phyloP scores from a whole-genome alignment of 331 rosid species.

The Ulmus americana region DNA sequence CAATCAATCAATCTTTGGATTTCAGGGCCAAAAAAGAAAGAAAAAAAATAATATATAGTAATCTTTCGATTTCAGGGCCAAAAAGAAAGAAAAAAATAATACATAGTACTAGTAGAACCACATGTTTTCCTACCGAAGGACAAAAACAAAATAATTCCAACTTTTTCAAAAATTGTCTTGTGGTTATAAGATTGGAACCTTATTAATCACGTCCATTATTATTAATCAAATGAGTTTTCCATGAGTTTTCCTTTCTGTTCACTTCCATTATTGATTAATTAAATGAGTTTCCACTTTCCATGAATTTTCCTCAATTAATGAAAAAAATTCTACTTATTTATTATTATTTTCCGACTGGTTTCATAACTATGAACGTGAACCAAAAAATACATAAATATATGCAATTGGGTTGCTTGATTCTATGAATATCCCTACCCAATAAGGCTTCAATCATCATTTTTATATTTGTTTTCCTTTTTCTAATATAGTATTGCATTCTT shows the following conservation, averaged over 20 bases:
- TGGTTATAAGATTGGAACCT: conserved; percentile 8
- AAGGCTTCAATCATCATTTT: background rate
- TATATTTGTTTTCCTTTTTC: background rate
- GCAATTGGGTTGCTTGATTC: conserved; percentile 1
- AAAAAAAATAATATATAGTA: background rate
- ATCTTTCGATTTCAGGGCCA: background rate
- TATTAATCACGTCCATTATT: background rate
- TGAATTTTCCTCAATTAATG: background rate
- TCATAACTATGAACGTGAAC: conserved; percentile 7
- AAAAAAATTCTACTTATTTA: too few species aligned
- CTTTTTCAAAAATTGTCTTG: background rate
- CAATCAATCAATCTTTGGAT: background rate
- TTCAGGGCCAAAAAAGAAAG: background rate
- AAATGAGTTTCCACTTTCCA: conserved; percentile 1
- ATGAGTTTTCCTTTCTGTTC: background rate
- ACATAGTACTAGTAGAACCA: background rate
- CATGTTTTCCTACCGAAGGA: conserved; percentile 6
- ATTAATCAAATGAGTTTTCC: background rate
- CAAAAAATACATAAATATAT: background rate
- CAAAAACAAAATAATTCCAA: background rate
- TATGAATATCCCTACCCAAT: background rate
- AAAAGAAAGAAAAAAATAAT: background rate
- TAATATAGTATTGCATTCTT: background rate
- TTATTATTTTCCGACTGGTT: background rate
- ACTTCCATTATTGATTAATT: background rate